Percentiles rank a stretch among this genome's conserved stretches.
These are phyloP conservation scores for Neurospora sp. DNA, from an alignment of 2,329 filamentous ascomycete species.

Conservation along the genomic window DNA sequence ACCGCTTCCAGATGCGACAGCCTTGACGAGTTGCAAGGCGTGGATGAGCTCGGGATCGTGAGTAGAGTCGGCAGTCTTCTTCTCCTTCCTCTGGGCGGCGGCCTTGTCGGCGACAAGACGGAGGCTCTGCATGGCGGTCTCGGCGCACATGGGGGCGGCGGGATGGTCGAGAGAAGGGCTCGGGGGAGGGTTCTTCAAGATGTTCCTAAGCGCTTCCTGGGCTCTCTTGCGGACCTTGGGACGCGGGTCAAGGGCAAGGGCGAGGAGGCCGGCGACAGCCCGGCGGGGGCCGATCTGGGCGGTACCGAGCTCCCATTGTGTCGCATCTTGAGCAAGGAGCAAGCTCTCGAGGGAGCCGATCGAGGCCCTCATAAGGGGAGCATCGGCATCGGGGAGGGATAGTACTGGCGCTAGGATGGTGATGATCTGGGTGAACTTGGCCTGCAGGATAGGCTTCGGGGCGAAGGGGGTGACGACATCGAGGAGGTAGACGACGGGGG, in stretches of 20 bases:
- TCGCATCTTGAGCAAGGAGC: constrained; percentile 75
- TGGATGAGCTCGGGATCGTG: constrained; percentile 84
- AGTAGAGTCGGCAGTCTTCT: constrained; percentile 46
- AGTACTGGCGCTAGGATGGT: constrained; percentile 77
- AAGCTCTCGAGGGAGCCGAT: constrained; percentile 93
- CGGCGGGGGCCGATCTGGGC: constrained; percentile 77
- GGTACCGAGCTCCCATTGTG: constrained; percentile 79
- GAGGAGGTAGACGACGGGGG: constrained; percentile 88
- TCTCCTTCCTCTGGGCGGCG: constrained; percentile 56
- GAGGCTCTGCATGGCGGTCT: constrained; percentile 75
- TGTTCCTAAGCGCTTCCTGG: constrained; percentile 75
- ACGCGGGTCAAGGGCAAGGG: constrained; percentile 73
- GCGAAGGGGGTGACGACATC: constrained; percentile 82
- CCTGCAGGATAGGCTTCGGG: constrained; percentile 76
- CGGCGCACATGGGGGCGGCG: constrained; percentile 90
- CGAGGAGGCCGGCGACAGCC: constrained; percentile 77
- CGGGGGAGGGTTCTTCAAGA: constrained; percentile 77
- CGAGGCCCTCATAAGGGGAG: constrained; percentile 74
- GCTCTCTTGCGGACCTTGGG: constrained; percentile 93
- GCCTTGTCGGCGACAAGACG: constrained; percentile 61
- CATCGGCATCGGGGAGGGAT: constrained; percentile 70
- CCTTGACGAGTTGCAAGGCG: constrained; percentile 84
- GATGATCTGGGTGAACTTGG: constrained; percentile 92
- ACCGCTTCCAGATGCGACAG: constrained; percentile 73
- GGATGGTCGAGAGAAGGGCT: constrained; percentile 91